Evolutionary conservation across 805 yeast genomes (phyloP), one percentile per base, ranked within the genome.

Genomic region (Diddensiella transvaalensis): DNA sequence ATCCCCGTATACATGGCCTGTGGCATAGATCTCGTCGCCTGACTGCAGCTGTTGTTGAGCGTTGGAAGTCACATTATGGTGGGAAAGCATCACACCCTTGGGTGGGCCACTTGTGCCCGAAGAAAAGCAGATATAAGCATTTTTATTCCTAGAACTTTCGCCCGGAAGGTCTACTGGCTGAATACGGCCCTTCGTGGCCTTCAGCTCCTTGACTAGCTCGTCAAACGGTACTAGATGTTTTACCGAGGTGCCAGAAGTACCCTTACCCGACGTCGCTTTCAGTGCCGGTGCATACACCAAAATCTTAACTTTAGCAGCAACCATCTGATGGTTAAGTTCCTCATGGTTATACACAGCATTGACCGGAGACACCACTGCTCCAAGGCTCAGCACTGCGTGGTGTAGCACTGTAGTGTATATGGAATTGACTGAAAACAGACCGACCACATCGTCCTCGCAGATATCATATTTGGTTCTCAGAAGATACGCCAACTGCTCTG

Each of bases 51-150:
- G 65, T 47, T 56, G 60, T 22, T 54, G 40, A 2, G 64, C 57
- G 47, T 71, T 71, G 22, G 74, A 61, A 10, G 68, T 68, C 15
- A 78, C 72, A 54, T 80, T 82, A 40, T 61, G 62, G 55, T 85
- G 91, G 22, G 79, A 74, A 52, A 83, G 69, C 22, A 81, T 78
- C 22, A 83, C 95, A 56, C 91, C 93, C 69, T 86, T 86, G 51
- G 93, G 89, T 29, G 80, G 75, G 44, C 91, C 91, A 4, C 66
- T 56, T 8, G 71, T 66, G 3, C 68, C 67, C 1, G 61, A 56
- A 4, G 66, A 63, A 48, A 64, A 61, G 55, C 63, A 58, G 52
- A 58, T 59, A 47, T 62, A 61, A 1, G 65, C 66, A 15, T 46
- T 52, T 22, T 55, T 51, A 39, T 33, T 11, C 26, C n/a, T 15